These are phyloP conservation scores for Globisporangium recalcitrans DNA, from an alignment of 352 stramenopile genomes.

Conservation along the genomic window DNA sequence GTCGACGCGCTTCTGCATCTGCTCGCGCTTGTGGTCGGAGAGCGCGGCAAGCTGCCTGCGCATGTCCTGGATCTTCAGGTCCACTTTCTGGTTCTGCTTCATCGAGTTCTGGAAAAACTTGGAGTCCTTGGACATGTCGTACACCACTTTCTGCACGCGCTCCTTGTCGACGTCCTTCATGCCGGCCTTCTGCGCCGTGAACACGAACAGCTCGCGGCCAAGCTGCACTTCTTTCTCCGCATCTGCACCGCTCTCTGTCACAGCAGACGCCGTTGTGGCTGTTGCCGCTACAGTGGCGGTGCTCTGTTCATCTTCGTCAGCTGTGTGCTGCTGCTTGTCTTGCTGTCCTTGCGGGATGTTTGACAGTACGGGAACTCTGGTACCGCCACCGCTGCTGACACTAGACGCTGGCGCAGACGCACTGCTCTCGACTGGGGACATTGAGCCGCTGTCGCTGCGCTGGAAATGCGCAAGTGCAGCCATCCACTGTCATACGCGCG, in stretches of 20 bases:
- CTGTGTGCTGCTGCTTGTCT: background rate
- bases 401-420: background rate
- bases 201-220: conserved; percentile 63
- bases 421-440: background rate
- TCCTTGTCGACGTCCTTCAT: conserved; percentile 88
- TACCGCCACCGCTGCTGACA: background rate
- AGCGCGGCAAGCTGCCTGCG: conserved; percentile 50
- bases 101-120: conserved; percentile 90
- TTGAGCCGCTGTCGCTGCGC: background rate
- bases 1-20: conserved; percentile 39
- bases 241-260: background rate
- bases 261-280: background rate
- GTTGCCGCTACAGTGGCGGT: background rate
- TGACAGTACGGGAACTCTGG: background rate
- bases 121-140: conserved; percentile 93
- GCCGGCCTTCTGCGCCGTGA: conserved; percentile 81
- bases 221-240: conserved; percentile 12
- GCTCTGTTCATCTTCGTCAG: background rate
- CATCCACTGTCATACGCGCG: background rate
- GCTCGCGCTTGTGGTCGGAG: conserved; percentile 27
- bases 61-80: conserved; percentile 79
- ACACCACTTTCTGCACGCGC: conserved; percentile 90
- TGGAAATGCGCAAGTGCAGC: conserved; percentile 13
- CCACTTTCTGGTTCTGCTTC: conserved; percentile 84
- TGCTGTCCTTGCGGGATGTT: background rate